These are phyloP conservation scores for Podaxis sp. DNA, from an alignment of 768 basidiomycete genomes.

Conservation along the genomic window DNA sequence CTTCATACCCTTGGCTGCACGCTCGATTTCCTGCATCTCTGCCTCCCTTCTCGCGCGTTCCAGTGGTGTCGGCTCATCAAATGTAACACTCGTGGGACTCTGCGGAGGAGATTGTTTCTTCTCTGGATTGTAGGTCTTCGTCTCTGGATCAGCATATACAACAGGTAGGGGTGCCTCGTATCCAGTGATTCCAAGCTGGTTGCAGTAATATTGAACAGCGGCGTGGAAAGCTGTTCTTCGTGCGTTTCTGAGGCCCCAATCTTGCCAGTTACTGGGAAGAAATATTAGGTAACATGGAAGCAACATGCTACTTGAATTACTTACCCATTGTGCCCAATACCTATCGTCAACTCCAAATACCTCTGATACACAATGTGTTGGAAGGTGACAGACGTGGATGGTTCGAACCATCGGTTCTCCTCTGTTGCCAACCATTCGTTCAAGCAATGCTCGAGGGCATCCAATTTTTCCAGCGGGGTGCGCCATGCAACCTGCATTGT, in stretches of 20 bases:
- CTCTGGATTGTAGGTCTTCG: background rate
- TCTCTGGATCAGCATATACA: constrained; percentile 38
- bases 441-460: constrained; percentile 62
- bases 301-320: background rate
- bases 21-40: constrained; percentile 28
- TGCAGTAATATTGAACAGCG: constrained; percentile 71
- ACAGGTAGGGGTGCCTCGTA: constrained; percentile 63
- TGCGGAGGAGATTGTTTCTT: constrained; percentile 7
- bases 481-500: constrained; percentile 77
- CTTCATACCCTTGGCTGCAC: constrained; percentile 30
- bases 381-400: constrained; percentile 60
- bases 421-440: constrained; percentile 80
- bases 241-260: constrained; percentile 59
- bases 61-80: constrained; percentile 9
- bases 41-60: constrained; percentile 15
- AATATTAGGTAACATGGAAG: background rate
- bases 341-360: constrained; percentile 67
- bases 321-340: constrained; percentile 56
- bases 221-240: constrained; percentile 80
- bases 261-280: constrained; percentile 32
- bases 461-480: constrained; percentile 70
- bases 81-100: constrained; percentile 17
- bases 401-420: constrained; percentile 77
- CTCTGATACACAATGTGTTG: constrained; percentile 68
- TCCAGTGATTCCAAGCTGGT: constrained; percentile 64